phyloP scores from a whole-genome alignment of 2,329 filamentous ascomycete species.

The Emydomyces testavorans region DNA sequence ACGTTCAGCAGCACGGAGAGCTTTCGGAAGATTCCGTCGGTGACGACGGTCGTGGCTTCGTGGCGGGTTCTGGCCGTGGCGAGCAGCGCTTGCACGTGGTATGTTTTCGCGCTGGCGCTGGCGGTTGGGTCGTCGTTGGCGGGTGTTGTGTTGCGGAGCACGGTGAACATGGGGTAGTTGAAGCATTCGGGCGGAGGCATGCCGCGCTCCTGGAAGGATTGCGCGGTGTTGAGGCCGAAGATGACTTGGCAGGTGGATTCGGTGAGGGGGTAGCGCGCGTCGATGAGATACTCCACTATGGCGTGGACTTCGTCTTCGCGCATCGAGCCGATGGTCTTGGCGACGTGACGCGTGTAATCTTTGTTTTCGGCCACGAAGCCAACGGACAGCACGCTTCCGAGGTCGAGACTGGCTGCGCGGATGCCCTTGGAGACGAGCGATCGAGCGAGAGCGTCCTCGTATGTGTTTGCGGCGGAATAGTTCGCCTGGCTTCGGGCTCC shows the following conservation, averaged over 20 bases:
- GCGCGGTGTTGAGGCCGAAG: conserved; percentile 17
- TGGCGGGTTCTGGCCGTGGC: conserved; percentile 13
- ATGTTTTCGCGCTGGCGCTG: conserved; percentile 5
- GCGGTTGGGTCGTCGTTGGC: conserved; percentile 11
- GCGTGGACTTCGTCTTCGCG: conserved; percentile 12
- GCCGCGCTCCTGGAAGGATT: conserved; percentile 15
- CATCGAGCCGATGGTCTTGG: conserved; percentile 5
- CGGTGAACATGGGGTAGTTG: conserved; percentile 21
- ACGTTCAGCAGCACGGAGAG: conserved; percentile 19
- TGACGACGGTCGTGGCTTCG: conserved; percentile 16
- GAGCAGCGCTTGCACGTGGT: conserved; percentile 14
- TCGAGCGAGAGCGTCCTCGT: conserved; percentile 29
- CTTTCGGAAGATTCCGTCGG: conserved; percentile 16
- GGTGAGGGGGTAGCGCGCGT: conserved; percentile 15
- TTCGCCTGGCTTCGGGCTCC: conserved; percentile 39
- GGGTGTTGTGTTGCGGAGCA: conserved; percentile 2
- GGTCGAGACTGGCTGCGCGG: conserved; percentile 21
- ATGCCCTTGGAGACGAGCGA: conserved; percentile 21
- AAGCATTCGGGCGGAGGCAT: conserved; percentile 19
- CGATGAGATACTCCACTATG: conserved; percentile 18
- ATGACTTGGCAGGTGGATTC: conserved; percentile 16
- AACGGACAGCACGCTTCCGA: conserved; percentile 27
- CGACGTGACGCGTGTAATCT: conserved; percentile 13
- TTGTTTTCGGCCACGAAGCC: conserved; percentile 23
- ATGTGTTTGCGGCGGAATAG: conserved; percentile 33